Conservation (phyloP, 2,329 filamentous ascomycete genomes). For the Falciphora oryzae region DNA sequence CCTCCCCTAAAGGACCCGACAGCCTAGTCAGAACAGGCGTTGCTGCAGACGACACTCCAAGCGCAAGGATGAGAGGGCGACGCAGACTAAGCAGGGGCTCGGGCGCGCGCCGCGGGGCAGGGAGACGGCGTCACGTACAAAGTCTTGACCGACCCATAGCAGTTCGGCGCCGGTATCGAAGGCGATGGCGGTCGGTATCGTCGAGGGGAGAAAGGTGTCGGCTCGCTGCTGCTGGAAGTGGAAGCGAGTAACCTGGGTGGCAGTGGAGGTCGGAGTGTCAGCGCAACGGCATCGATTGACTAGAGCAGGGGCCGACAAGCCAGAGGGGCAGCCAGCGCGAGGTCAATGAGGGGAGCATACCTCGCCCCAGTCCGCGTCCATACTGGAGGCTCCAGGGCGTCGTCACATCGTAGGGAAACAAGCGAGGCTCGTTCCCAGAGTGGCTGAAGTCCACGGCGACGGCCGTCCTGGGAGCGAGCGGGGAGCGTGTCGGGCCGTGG, state of each 20-base stretch:
- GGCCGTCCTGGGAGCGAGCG: neutral
- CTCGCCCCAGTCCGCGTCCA: conserved; percentile 13
- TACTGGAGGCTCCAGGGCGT: conserved; percentile 1
- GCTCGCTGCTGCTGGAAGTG: conserved; percentile 1
- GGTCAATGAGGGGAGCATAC: neutral
- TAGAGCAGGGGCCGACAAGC: neutral
- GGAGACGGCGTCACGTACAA: conserved; percentile 45
- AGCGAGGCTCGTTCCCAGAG: neutral
- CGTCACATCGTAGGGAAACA: neutral
- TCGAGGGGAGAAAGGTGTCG: neutral
- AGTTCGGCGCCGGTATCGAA: conserved; percentile 90
- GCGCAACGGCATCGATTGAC: neutral
- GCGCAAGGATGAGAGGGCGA: neutral
- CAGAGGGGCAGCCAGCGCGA: neutral
- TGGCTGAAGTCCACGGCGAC: neutral
- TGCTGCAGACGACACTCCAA: neutral
- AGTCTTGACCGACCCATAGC: conserved; percentile 88
- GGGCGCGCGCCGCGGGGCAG: neutral
- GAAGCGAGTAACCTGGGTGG: neutral
- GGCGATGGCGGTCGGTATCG: conserved; percentile 43
- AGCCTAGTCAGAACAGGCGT: neutral
- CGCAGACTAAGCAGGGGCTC: neutral
- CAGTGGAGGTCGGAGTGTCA: neutral
- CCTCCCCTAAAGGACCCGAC: conserved; percentile 57
- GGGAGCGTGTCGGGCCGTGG: neutral